phyloP scores from a whole-genome alignment of 177 flowering plant species.

The Telopea speciosissima region DNA sequence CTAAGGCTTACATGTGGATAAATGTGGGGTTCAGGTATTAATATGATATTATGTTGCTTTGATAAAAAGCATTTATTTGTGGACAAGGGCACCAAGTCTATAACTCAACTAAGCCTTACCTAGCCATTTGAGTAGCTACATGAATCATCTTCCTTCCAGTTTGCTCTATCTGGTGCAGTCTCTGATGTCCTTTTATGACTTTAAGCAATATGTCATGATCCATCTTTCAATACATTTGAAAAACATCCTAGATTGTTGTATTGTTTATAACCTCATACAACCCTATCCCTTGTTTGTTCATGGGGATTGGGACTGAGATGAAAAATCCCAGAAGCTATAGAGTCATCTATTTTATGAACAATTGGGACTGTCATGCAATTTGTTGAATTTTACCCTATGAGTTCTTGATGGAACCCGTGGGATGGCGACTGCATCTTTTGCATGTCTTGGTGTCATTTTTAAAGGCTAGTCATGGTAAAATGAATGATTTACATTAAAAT shows the following conservation, averaged over 20 bases:
- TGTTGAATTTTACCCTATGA: not conserved
- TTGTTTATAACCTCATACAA: not conserved
- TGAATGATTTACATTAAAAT: not conserved
- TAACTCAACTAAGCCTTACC: not conserved
- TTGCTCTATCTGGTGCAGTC: not conserved
- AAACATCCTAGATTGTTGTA: not conserved
- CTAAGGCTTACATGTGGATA: too few species aligned
- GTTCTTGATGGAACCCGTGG: not conserved
- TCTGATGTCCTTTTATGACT: not conserved
- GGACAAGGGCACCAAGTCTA: too few species aligned
- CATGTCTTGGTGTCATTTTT: not conserved
- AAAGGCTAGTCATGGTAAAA: not conserved
- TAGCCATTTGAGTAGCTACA: not conserved
- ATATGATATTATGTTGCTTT: not conserved
- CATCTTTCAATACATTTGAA: not conserved
- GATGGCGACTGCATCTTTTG: not conserved
- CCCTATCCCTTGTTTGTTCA: not conserved
- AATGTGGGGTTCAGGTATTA: not conserved
- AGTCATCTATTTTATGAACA: not conserved
- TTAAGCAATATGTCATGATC: not conserved
- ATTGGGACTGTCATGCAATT: not conserved
- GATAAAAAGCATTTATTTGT: not conserved
- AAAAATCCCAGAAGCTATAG: not conserved
- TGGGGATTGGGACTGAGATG: not conserved
- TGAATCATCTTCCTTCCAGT: not conserved